Evolutionary conservation across 352 stramenopile genomes (phyloP), one percentile per base, ranked within the genome.

Genomic region (Globisporangium middletonii): DNA sequence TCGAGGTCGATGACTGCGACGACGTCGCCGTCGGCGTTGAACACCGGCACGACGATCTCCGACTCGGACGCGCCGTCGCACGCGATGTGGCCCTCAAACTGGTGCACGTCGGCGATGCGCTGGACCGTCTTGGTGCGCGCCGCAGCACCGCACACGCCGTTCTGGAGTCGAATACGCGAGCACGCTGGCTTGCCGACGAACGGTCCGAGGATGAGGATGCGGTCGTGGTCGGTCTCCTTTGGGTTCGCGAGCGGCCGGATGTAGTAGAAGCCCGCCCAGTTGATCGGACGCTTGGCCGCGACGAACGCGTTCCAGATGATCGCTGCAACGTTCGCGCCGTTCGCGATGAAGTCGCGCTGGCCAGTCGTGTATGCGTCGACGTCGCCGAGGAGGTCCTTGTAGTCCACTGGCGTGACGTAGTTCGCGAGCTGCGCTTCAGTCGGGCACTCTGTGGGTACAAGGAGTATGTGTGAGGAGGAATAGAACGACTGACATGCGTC

Each of bases 231-330:
- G 1, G 54, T 77, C 46, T 79, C 68, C 43, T 77, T 83, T 4
- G 77, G 75, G 57, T 82, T 86, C 13, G 59, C 65, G 23, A 92
- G 68, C 44, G 81, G 79, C 6, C 83, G 75, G 9, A 85, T 68
- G 45, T 87, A 89, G 73, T 94, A 94, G 64, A 94, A 89, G 12
- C 83, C 83, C 1, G 71, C 75, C 83, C 83, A 94, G 69, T 94
- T 94, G 55, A 92, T 80, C 9, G 79, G 63, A 11, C 82, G 81
- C 47, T 65, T 48, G 11, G 77, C 83, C 4, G 77, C 66, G 30
- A 73, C 55, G 59, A 94, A 92, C 19, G 83, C 83, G 54, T 90
- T 75, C 83, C 83, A 94, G 68, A 92, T 83, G 56, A 90, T 87
- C 16, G 83, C 73, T 30, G 83, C 77, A 15, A 90, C 81, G 60